Evolutionary conservation across 2,329 filamentous ascomycete species (phyloP), one percentile per base, ranked within the genome.

Genomic region (Lasiodiplodia sp.): DNA sequence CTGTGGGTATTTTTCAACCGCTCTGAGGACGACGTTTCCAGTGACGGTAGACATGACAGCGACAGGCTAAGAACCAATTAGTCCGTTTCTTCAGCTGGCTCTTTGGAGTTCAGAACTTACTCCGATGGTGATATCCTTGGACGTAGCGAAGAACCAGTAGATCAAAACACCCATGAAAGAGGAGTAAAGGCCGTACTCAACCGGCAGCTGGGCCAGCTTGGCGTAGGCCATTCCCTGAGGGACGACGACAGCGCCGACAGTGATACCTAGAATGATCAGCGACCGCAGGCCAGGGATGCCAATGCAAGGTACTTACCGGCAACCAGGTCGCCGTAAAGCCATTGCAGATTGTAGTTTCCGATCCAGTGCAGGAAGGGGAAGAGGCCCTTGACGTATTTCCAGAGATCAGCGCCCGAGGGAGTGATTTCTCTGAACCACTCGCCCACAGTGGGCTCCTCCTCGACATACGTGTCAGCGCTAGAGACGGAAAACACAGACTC

Each of bases 51-150:
- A 98, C 87, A 98, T 92, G 72, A 98, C 96, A 47, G 96, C 96
- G 60, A 98, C 96, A 38, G 95, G 95, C 89, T 93, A 40, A 71
- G 49, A 23, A 25, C 18, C 21, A 28, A 23, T 62, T 25, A 63
- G 57, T 37, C 10, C 23, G 31, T 11, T 6, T 62, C 34, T 21
- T 37, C 11, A 6, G 6, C 14, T 14, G 2, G 12, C 25, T 14
- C 21, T 52, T 52, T 25, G 37, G 3, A 25, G 8, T 31, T 53
- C 8, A 28, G 16, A 66, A 86, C 90, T 80, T 85, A 92, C 91
- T n/a, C 95, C 95, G 68, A 98, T 98, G 11, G 95, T 97, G 76
- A 99, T 98, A 79, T 99, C 95, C 78, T 98, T 99, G 16, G 95
- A 97, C 0, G 96, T 99, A 40, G 94, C 96, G 76, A 98, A 98